A percentile compares a stretch with the other conserved stretches of the same genome.
Conservation (phyloP, 148 eudicot species). For the Selenicereus undatus region DNA sequence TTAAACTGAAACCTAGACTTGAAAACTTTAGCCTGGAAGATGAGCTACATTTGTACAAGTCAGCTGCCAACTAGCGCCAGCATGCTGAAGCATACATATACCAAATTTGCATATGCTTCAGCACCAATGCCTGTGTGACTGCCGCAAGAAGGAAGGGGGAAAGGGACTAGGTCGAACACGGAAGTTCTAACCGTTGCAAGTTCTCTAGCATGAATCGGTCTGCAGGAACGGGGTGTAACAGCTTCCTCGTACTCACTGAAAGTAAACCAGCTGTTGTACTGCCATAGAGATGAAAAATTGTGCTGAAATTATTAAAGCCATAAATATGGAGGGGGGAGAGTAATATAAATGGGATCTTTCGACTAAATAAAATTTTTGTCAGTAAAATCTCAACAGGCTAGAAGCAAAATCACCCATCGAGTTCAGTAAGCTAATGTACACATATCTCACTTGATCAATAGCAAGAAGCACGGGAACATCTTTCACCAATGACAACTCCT, state of each 20-base stretch:
- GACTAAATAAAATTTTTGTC: not conserved
- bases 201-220: slow-evolving; percentile 80
- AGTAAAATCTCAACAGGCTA: slow-evolving; percentile 1
- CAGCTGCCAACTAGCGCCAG: too few relatives aligned
- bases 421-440: slow-evolving; percentile 8
- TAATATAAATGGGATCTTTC: not conserved
- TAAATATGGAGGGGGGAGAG: not conserved
- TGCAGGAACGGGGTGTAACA: slow-evolving; percentile 69
- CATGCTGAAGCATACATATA: too few relatives aligned
- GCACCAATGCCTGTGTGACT: not conserved
- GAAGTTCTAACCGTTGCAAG: slow-evolving; percentile 58
- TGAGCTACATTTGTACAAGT: not conserved
- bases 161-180: not conserved
- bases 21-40: not conserved
- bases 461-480: slow-evolving; percentile 79
- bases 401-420: slow-evolving; percentile 1
- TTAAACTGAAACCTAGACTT: not conserved
- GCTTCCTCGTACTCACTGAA: slow-evolving; percentile 73
- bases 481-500: slow-evolving; percentile 78
- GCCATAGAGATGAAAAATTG: slow-evolving; percentile 28
- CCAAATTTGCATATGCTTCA: not conserved
- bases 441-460: slow-evolving; percentile 72
- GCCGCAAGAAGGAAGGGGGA: not conserved
- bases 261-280: slow-evolving; percentile 97
- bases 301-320: slow-evolving; percentile 9